Percentiles rank a stretch among this genome's conserved stretches.
Evolutionary conservation across 75 land plant species (phyloP).

Genomic region (Gnetum montanum): DNA sequence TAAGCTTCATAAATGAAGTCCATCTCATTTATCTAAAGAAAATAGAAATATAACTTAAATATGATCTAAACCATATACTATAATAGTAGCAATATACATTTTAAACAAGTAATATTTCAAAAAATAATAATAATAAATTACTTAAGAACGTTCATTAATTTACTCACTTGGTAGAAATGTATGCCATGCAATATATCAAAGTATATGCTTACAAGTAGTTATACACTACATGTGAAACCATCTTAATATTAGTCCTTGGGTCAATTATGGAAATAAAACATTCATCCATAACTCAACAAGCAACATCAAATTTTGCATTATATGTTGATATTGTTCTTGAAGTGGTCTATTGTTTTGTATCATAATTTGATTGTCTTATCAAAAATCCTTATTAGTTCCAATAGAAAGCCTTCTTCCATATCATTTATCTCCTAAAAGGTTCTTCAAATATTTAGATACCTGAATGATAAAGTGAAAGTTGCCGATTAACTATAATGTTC

Average conservation of each 20-base stretch:
- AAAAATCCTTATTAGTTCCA: slow-evolving; percentile 25
- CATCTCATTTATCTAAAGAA: no score
- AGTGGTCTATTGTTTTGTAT: neutral
- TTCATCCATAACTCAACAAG: slow-evolving; percentile 80
- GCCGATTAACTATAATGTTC: no score
- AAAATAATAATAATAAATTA: no score
- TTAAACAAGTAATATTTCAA: no score
- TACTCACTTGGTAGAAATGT: no score
- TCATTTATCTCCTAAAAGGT: slow-evolving; percentile 43
- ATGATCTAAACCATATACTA: no score
- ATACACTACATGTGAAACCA: slow-evolving; percentile 66
- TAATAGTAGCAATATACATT: no score
- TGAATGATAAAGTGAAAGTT: slow-evolving; percentile 14
- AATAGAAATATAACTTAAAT: no score
- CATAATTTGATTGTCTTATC: slow-evolving; percentile 16
- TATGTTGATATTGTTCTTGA: slow-evolving; percentile 37
- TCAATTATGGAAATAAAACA: slow-evolving; percentile 88
- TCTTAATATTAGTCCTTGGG: slow-evolving; percentile 54
- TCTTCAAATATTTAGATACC: slow-evolving; percentile 36
- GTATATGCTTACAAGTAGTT: slow-evolving; percentile 86
- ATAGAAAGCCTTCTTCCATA: slow-evolving; percentile 47
- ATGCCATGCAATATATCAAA: no score
- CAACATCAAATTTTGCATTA: slow-evolving; percentile 75
- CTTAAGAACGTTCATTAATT: no score
- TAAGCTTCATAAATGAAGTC: no score